Base-by-base conservation (phyloP, 495 filamentous ascomycete genomes). In the Bacidia gigantensis region DNA sequence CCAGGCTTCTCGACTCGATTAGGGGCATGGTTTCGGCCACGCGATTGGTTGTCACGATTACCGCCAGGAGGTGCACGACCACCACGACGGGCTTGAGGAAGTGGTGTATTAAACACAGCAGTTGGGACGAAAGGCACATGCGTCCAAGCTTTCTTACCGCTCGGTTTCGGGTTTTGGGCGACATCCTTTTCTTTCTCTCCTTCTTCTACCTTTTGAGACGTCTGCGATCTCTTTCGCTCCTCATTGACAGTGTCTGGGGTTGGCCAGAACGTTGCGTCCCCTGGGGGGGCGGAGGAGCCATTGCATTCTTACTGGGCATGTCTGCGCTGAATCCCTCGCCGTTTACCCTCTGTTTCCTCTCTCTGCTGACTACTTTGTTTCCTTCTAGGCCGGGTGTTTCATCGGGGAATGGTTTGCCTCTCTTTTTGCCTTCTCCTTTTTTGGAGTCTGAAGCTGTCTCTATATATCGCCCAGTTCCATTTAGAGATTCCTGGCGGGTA, bases 201-300 rank as follows among this genome's bases (percentile, higher is more conserved):
- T 18, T 82, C 78, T 3, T 77, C 67, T 60, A 82, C 89, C 26
- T 87, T 84, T 2, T 63, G 62, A 62, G 80, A 74, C 40, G 78
- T 76, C 26, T 83, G 78, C 5, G 68, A 53, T 60, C 86, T 85
- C 58, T 80, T 86, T 69, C 82, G 82, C 54, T 84, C 82, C 54
- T 83, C 79, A 38, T 80, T 80, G 26, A 84, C 86, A 42, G 75
- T 81, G 51, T 95, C 83, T 1, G 88, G 89, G 9, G 92, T 95
- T 18, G 92, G 92, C 92, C 92, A 98, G 25, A 80, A 80, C 25
- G 76, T 71, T 38, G 83, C 72, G 66, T 94, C 87, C 48, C 77
- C 84, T 32, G 84, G 83, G 2, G 75, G 12, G 82, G 75, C 12
- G 74, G 71, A 45, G 75, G 71, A 40, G 80, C 71, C 14, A 75